Evolutionary conservation across 768 basidiomycete genomes (phyloP).

Genomic region (Boletus eberwhitei): DNA sequence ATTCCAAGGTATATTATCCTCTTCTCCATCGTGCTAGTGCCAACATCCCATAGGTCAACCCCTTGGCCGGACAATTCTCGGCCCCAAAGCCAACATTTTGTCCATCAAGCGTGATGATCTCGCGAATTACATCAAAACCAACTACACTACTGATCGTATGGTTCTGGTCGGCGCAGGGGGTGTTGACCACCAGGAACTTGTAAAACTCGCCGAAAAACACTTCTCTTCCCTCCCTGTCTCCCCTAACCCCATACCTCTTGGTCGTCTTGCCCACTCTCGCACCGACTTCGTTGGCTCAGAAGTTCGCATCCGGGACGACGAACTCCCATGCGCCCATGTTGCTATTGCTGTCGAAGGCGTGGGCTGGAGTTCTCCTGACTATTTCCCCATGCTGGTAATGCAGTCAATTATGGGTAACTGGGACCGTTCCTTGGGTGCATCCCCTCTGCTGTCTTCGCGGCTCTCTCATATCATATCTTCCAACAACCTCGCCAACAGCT

Average conservation of each 20-base stretch:
- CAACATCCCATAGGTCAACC: conserved; percentile 65
- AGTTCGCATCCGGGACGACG: conserved; percentile 93
- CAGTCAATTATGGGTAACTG: conserved; percentile 98
- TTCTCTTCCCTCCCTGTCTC: conserved; percentile 89
- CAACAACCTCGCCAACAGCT: conserved; percentile 97
- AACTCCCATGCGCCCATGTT: conserved; percentile 82
- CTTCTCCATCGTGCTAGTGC: conserved; percentile 5
- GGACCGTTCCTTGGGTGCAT: conserved; percentile 93
- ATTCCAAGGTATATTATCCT: conserved; percentile 69
- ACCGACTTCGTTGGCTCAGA: conserved; percentile 90
- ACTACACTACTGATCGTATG: conserved; percentile 99
- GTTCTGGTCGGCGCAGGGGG: conserved; percentile 97
- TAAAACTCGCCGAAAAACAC: conserved; percentile 92
- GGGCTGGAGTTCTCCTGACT: conserved; percentile 96
- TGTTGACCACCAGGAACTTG: conserved; percentile 86
- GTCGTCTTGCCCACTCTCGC: conserved; percentile 70
- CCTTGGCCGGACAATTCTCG: conserved; percentile 95
- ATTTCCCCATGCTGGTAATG: conserved; percentile 99
- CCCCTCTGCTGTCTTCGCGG: conserved; percentile 83
- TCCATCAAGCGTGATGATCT: conserved; percentile 93
- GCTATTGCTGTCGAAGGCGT: conserved; percentile 98
- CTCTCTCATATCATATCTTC: conserved; percentile 87
- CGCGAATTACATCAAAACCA: conserved; percentile 87
- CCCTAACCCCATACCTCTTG: conserved; percentile 82
- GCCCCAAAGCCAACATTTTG: conserved; percentile 92